Conservation (phyloP, 306 rosid genomes). For the Hippophae tibetana region DNA sequence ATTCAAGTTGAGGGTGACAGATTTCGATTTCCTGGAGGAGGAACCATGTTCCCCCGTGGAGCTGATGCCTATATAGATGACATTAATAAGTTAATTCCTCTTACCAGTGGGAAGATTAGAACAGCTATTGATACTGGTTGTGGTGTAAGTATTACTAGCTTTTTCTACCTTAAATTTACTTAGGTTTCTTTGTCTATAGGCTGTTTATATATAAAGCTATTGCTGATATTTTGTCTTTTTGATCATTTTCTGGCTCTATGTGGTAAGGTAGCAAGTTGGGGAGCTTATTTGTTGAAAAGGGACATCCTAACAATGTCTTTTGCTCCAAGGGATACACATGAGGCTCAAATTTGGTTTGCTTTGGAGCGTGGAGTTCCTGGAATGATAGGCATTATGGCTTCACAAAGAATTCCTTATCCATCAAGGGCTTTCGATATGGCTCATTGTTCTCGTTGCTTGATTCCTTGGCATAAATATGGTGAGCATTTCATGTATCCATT, state of each 20-base stretch:
- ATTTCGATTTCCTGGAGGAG: slow-evolving; percentile 95
- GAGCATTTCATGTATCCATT: slow-evolving; percentile 2
- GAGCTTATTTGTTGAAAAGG: slow-evolving; percentile 77
- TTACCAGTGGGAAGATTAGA: slow-evolving; percentile 51
- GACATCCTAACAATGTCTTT: slow-evolving; percentile 78
- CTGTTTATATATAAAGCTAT: background rate
- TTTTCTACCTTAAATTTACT: background rate
- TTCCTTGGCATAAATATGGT: slow-evolving; percentile 69
- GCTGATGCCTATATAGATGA: slow-evolving; percentile 92
- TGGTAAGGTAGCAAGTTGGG: slow-evolving; percentile 94
- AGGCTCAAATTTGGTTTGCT: slow-evolving; percentile 92
- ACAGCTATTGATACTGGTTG: slow-evolving; percentile 98
- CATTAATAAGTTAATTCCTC: slow-evolving; percentile 73
- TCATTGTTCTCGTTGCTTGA: slow-evolving; percentile 92
- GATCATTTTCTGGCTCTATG: background rate
- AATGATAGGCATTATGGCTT: slow-evolving; percentile 83
- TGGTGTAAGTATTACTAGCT: slow-evolving; percentile 60
- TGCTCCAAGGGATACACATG: slow-evolving; percentile 96
- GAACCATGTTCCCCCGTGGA: slow-evolving; percentile 92
- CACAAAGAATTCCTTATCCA: slow-evolving; percentile 83
- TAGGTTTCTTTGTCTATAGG: too few species aligned
- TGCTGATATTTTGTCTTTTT: slow-evolving; percentile 12
- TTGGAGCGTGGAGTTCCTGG: slow-evolving; percentile 97
- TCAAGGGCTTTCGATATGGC: slow-evolving; percentile 97
- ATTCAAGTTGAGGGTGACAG: slow-evolving; percentile 84